Evolutionary conservation across 805 yeast genomes (phyloP).

Genomic region (Pichia rugopelliculosa): DNA sequence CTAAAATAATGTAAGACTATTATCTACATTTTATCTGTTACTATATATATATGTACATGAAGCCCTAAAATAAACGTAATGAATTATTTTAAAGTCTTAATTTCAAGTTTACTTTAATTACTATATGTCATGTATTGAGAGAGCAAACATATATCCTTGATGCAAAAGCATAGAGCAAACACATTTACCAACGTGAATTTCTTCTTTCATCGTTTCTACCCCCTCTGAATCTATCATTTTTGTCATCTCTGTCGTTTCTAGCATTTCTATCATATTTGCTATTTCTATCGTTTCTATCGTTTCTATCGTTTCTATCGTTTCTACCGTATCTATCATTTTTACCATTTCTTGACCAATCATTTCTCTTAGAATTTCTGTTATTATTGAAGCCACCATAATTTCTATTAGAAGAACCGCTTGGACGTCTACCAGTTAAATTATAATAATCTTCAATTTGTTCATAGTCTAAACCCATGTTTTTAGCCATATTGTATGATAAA

Average conservation of each 20-base stretch:
- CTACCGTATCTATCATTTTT: conserved; percentile 4
- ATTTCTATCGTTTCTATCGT: conserved; percentile 9
- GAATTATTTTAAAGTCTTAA: not conserved
- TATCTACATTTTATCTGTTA: not conserved
- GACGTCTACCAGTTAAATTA: conserved; percentile 26
- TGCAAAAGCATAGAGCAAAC: not conserved
- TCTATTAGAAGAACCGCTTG: not conserved
- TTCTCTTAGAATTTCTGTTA: conserved; percentile 12
- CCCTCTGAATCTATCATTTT: not conserved
- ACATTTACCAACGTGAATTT: not conserved
- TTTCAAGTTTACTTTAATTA: not conserved
- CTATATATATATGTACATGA: not conserved
- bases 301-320: conserved; percentile 3
- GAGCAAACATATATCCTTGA: not conserved
- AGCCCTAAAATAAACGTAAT: not conserved
- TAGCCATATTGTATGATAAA: conserved; percentile 16
- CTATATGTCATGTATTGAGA: not conserved
- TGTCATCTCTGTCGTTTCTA: conserved; percentile 3
- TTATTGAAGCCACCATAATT: conserved; percentile 5
- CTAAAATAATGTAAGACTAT: not conserved
- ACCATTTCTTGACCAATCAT: conserved; percentile 10
- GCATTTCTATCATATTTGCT: conserved; percentile 5
- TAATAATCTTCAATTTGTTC: conserved; percentile 23
- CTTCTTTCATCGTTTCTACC: not conserved
- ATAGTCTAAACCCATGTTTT: conserved; percentile 23